phyloP scores from a whole-genome alignment of 495 filamentous ascomycete species.

The Aspergillus taichungensis region DNA sequence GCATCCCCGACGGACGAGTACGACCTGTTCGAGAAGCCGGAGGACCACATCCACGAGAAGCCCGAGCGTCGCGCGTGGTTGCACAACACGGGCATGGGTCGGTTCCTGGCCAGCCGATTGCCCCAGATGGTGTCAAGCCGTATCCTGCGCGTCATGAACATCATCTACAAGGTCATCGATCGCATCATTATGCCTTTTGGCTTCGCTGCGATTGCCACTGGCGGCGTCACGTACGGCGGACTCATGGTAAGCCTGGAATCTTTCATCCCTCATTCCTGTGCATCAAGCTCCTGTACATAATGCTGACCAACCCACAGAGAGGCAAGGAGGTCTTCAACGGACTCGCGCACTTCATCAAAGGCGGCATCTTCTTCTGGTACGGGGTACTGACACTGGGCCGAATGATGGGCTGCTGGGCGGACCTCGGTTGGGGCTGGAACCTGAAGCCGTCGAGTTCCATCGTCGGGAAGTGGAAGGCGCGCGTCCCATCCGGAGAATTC shows the following conservation, averaged over 20 bases:
- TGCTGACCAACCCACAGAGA: slow-evolving; percentile 31
- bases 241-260: slow-evolving; percentile 51
- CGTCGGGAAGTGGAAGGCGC: slow-evolving; percentile 50
- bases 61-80: slow-evolving; percentile 35
- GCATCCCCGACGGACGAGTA: slow-evolving; percentile 44
- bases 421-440: slow-evolving; percentile 96
- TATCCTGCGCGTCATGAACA: slow-evolving; percentile 46
- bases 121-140: slow-evolving; percentile 53
- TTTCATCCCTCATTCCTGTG: background rate
- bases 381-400: slow-evolving; percentile 82
- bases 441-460: slow-evolving; percentile 56
- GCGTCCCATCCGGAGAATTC: slow-evolving; percentile 75
- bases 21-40: slow-evolving; percentile 43
- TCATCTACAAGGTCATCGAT: slow-evolving; percentile 53
- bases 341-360: slow-evolving; percentile 91
- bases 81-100: slow-evolving; percentile 35
- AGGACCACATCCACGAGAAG: slow-evolving; percentile 35
- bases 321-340: slow-evolving; percentile 65
- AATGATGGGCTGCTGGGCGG: slow-evolving; percentile 83
- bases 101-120: slow-evolving; percentile 37
- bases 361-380: slow-evolving; percentile 95
- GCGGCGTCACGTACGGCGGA: slow-evolving; percentile 61
- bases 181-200: slow-evolving; percentile 55
- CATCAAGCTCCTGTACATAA: no score
- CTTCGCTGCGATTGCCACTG: slow-evolving; percentile 53